phyloP scores from a whole-genome alignment of 768 basidiomycete genomes.

The Lentinula guzmanii region DNA sequence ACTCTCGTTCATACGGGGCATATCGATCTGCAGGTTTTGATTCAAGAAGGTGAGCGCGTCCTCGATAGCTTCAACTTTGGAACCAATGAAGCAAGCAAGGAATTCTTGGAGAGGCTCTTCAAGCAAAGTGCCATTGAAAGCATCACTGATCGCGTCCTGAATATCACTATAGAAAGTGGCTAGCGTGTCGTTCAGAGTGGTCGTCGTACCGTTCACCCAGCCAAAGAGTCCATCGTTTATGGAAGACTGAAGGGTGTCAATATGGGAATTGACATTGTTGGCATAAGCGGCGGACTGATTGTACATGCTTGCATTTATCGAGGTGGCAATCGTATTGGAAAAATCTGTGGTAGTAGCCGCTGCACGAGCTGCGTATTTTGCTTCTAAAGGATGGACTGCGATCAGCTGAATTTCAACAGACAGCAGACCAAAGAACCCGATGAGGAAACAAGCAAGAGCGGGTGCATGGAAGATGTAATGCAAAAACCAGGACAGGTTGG shows the following conservation, averaged over 20 bases:
- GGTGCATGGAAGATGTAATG: conserved; percentile 90
- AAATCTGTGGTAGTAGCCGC: conserved; percentile 58
- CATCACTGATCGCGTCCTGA: conserved; percentile 65
- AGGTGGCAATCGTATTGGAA: conserved; percentile 62
- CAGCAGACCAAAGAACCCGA: conserved; percentile 87
- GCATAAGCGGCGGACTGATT: conserved; percentile 79
- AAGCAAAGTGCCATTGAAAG: conserved; percentile 84
- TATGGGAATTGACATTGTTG: conserved; percentile 63
- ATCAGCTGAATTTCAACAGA: conserved; percentile 83
- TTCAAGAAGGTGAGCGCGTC: conserved; percentile 88
- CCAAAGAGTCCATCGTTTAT: conserved; percentile 89
- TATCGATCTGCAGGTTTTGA: conserved; percentile 73
- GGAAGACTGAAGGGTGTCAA: conserved; percentile 62
- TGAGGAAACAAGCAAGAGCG: conserved; percentile 84
- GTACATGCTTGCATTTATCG: conserved; percentile 80
- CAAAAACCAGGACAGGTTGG: conserved; percentile 80
- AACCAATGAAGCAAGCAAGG: conserved; percentile 84
- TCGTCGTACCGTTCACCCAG: conserved; percentile 91
- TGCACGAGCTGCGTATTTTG: conserved; percentile 60
- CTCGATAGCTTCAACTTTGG: conserved; percentile 83
- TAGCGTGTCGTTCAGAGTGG: conserved; percentile 81
- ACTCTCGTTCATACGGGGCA: conserved; percentile 72
- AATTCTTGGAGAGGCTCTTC: conserved; percentile 82
- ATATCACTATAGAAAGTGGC: conserved; percentile 83
- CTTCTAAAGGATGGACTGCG: conserved; percentile 68